Evolutionary conservation across 169 alveolate genomes (phyloP).

Genomic region (Perkinsus marinus): DNA sequence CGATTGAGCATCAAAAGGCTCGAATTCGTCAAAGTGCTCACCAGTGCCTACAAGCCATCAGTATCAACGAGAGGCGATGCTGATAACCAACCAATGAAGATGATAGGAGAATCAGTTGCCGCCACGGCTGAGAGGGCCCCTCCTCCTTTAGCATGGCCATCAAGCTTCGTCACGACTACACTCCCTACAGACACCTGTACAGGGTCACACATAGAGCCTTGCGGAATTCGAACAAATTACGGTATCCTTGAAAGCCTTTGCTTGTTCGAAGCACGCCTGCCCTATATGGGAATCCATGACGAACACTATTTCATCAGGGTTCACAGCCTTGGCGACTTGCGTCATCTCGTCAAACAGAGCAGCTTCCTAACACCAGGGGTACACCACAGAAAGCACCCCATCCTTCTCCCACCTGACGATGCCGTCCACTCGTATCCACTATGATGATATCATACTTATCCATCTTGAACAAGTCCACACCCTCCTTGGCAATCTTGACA

Average conservation of each 20-base stretch:
- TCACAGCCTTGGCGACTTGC: constrained; percentile 80
- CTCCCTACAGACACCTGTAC: constrained; percentile 72
- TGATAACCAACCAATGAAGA: constrained; percentile 43
- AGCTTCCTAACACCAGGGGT: constrained; percentile 57
- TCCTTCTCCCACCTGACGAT: constrained; percentile 40
- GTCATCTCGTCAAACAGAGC: constrained; percentile 97
- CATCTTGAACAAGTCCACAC: constrained; percentile 83
- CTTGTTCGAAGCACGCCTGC: constrained; percentile 98
- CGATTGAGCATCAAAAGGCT: constrained; percentile 88
- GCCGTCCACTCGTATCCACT: constrained; percentile 99
- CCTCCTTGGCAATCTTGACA: constrained; percentile 94
- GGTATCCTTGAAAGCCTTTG: constrained; percentile 89
- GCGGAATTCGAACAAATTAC: constrained; percentile 35
- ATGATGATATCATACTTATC: constrained; percentile 87
- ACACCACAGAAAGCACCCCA: not conserved
- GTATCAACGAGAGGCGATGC: too few species aligned
- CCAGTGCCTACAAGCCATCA: constrained; percentile 79
- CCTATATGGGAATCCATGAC: constrained; percentile 98
- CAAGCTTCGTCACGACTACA: constrained; percentile 97
- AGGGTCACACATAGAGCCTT: not conserved
- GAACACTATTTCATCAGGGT: constrained; percentile 90
- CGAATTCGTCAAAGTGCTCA: constrained; percentile 96
- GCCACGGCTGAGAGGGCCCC: constrained; percentile 99
- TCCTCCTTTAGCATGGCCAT: constrained; percentile 99
- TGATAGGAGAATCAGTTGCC: constrained; percentile 83